These are phyloP conservation scores for Cryptococcus sp. DNA, from an alignment of 1,284 basidiomycete genomes.

Conservation along the genomic window DNA sequence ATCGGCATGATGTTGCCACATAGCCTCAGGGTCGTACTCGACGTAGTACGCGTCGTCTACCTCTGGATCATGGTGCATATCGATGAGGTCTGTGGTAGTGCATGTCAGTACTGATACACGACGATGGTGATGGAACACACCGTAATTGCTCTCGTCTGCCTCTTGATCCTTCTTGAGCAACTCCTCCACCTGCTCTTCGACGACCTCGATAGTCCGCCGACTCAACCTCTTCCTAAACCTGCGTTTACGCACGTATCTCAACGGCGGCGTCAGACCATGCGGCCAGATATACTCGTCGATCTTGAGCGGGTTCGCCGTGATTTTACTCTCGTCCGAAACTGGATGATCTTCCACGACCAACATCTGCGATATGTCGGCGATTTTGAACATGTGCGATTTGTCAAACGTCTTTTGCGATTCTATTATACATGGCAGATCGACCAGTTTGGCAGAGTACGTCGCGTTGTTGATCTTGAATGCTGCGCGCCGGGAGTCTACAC, in stretches of 20 bases:
- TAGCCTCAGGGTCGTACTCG: slow-evolving; percentile 46
- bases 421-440: slow-evolving; percentile 91
- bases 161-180: slow-evolving; percentile 82
- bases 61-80: slow-evolving; percentile 42
- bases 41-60: slow-evolving; percentile 44
- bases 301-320: slow-evolving; percentile 65
- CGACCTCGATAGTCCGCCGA: slow-evolving; percentile 84
- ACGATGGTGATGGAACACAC: slow-evolving; percentile 20
- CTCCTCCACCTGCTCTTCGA: slow-evolving; percentile 94
- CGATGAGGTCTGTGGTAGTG: slow-evolving; percentile 38
- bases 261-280: slow-evolving; percentile 92
- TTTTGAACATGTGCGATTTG: slow-evolving; percentile 96
- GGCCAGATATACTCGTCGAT: slow-evolving; percentile 97
- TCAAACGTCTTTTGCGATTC: slow-evolving; percentile 97
- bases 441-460: slow-evolving; percentile 86
- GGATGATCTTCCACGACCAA: slow-evolving; percentile 74
- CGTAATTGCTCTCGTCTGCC: slow-evolving; percentile 61
- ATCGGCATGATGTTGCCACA: slow-evolving; percentile 57
- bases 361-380: slow-evolving; percentile 98
- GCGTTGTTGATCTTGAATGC: slow-evolving; percentile 83
- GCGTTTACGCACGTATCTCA: slow-evolving; percentile 87
- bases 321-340: slow-evolving; percentile 68
- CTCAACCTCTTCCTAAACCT: slow-evolving; percentile 73
- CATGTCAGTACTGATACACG: neutral
- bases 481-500: slow-evolving; percentile 82